Percentiles rank a stretch among this genome's conserved stretches.
These are phyloP conservation scores for Anisogramma anomala DNA, from an alignment of 2,329 filamentous ascomycete genomes.

Conservation along the genomic window DNA sequence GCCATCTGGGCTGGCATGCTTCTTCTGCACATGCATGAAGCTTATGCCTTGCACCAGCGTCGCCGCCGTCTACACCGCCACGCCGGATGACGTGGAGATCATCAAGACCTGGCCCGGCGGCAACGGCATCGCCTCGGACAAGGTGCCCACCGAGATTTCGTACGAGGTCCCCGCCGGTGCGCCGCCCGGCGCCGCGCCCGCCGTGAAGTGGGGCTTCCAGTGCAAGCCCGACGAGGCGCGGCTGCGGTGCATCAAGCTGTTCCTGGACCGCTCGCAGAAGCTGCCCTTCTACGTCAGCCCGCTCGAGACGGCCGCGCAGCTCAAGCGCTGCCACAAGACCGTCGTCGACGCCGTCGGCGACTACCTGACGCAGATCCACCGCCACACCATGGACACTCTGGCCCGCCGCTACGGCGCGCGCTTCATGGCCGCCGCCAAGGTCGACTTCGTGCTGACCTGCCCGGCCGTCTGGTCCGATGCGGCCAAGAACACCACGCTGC, in stretches of 20 bases:
- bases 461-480: slow-evolving; percentile 78
- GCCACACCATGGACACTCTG: slow-evolving; percentile 68
- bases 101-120: slow-evolving; percentile 78
- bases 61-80: slow-evolving; percentile 62
- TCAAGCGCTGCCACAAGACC: slow-evolving; percentile 64
- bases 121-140: slow-evolving; percentile 79
- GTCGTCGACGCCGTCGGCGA: slow-evolving; percentile 71
- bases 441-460: slow-evolving; percentile 70
- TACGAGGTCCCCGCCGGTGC: slow-evolving; percentile 36
- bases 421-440: slow-evolving; percentile 64
- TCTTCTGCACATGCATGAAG: neutral
- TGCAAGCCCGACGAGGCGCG: slow-evolving; percentile 67
- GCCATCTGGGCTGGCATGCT: neutral
- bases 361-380: slow-evolving; percentile 65
- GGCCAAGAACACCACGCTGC: slow-evolving; percentile 71
- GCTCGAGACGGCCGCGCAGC: slow-evolving; percentile 63
- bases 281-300: slow-evolving; percentile 71
- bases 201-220: slow-evolving; percentile 69
- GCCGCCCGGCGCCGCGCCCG: slow-evolving; percentile 31
- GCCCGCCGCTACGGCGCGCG: slow-evolving; percentile 63
- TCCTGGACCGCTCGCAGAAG: slow-evolving; percentile 70
- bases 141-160: slow-evolving; percentile 71
- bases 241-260: slow-evolving; percentile 73
- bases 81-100: slow-evolving; percentile 69
- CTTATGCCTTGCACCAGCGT: slow-evolving; percentile 33